These are phyloP conservation scores for Kodamaea sagamina DNA, from an alignment of 805 yeast genomes.

Conservation along the genomic window DNA sequence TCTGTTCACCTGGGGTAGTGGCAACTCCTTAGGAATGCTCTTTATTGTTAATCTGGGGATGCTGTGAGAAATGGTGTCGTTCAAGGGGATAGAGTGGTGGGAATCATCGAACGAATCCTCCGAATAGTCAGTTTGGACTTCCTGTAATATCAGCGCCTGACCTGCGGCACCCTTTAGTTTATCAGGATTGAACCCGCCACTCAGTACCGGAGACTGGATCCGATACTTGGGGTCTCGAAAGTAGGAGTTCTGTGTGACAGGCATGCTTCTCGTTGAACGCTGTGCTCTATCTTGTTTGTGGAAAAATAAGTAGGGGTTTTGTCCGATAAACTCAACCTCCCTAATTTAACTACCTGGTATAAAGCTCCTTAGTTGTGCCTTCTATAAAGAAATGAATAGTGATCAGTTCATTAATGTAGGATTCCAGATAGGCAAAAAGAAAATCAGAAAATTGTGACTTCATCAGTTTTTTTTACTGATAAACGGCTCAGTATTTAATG, in stretches of 20 bases:
- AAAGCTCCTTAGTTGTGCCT: background rate
- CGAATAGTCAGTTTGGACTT: background rate
- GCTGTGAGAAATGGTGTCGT: background rate
- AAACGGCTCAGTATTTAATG: background rate
- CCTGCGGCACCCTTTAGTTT: constrained; percentile 7
- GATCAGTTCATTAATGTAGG: background rate
- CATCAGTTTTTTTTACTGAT: constrained; percentile 6
- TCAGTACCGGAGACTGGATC: constrained; percentile 1
- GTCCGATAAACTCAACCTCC: background rate
- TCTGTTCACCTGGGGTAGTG: constrained; percentile 2
- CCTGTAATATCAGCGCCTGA: background rate
- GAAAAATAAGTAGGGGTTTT: no score
- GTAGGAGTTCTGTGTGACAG: constrained; percentile 12
- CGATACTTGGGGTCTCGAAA: constrained; percentile 10
- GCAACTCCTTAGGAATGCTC: constrained; percentile 6
- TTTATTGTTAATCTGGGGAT: constrained; percentile 6
- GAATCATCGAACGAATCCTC: constrained; percentile 8
- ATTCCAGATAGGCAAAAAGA: constrained; percentile 6
- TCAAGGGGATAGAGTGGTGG: background rate
- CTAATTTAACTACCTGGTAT: no score
- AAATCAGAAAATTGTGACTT: constrained; percentile 3
- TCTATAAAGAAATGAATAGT: no score
- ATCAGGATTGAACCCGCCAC: constrained; percentile 2
- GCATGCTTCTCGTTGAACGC: constrained; percentile 6
- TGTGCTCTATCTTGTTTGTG: constrained; percentile 2